Base-by-base conservation (phyloP, 805 yeast genomes). In the Debaryomyces tyrocola region DNA sequence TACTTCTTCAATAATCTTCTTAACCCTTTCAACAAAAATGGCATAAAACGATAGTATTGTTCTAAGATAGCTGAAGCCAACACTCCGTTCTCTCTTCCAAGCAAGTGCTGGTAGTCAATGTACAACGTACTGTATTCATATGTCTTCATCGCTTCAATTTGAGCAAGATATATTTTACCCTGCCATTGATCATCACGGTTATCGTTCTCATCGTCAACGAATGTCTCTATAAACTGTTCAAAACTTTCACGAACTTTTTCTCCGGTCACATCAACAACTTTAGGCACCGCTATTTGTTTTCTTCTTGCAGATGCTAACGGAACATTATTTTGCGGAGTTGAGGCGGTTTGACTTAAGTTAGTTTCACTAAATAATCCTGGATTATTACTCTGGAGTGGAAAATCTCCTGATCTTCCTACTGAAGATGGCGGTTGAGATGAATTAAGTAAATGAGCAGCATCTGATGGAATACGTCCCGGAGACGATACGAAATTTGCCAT, bases 181-280 rank as follows among this genome's bases (percentile, higher is more conserved):
- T 67, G 70, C 64, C 70, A 77, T 44, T 69, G 68, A 17, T 69
- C 63, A 40, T 71, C 74, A n/a, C 21, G 14, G 20, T 41, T 34
- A 12, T 45, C 40, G 10, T 59, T 61, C 54, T 62, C 66, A 10
- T 53, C 53, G 38, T 79, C 79, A 3, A 70, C 69, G 59, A 74
- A 92, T 28, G 80, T 86, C 59, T 83, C 87, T 46, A 92, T 67
- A 59, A 92, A 92, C 53, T 78, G 81, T 63, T 91, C 96, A 64
- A 94, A 92, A 12, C 91, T 83, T 64, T 90, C 96, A 37, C 92
- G 80, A 14, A 94, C 97, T 56, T 89, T 89, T 62, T 91, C 97
- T 48, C 96, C 97, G 3, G 97, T 90, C 40, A 83, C 82, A 70
- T 94, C 99, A 21, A 81, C 81, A 21, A 94, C 96, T 61, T 87